These are phyloP conservation scores for Agaricales sp. DNA, from an alignment of 1,284 basidiomycete species.

Conservation along the genomic window DNA sequence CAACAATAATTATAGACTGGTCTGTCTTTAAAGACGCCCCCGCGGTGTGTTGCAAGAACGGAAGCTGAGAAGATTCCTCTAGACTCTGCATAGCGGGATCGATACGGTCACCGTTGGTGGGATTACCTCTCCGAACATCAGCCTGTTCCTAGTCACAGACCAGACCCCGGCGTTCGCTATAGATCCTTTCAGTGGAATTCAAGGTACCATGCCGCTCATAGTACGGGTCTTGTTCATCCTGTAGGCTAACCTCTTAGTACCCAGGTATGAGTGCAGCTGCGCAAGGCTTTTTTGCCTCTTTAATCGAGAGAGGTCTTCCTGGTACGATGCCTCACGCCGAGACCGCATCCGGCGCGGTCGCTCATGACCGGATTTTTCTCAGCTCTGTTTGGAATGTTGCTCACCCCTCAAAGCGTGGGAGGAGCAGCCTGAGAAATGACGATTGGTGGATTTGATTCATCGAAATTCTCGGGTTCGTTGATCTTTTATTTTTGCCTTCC, in stretches of 20 bases:
- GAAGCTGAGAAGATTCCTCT: too few species aligned
- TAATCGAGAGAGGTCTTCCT: conserved; percentile 21
- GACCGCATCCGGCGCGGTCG: background rate
- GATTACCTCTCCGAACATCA: conserved; percentile 14
- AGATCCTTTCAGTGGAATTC: conserved; percentile 25
- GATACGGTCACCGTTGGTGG: conserved; percentile 25
- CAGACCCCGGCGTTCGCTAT: conserved; percentile 23
- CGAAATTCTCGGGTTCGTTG: conserved; percentile 15
- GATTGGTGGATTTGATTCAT: conserved; percentile 27
- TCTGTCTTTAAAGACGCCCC: too few species aligned
- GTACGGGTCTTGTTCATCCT: background rate
- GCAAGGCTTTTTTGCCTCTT: conserved; percentile 19
- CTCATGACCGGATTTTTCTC: background rate
- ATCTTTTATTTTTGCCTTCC: too few species aligned
- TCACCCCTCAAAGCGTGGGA: conserved; percentile 25
- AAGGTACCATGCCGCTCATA: too few species aligned
- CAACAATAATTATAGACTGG: conserved; percentile 14
- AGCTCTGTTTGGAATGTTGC: conserved; percentile 29
- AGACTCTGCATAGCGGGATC: conserved; percentile 15
- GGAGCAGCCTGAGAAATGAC: conserved; percentile 30
- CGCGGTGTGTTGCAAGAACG: too few species aligned
- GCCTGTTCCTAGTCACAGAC: conserved; percentile 23
- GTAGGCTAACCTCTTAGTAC: background rate
- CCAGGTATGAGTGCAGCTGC: conserved; percentile 18
- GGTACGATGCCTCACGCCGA: conserved; percentile 15